A percentile compares a stretch with the other conserved stretches of the same genome.
These are phyloP conservation scores for Phytophthora litchii DNA, from an alignment of 352 stramenopile genomes.

Conservation along the genomic window DNA sequence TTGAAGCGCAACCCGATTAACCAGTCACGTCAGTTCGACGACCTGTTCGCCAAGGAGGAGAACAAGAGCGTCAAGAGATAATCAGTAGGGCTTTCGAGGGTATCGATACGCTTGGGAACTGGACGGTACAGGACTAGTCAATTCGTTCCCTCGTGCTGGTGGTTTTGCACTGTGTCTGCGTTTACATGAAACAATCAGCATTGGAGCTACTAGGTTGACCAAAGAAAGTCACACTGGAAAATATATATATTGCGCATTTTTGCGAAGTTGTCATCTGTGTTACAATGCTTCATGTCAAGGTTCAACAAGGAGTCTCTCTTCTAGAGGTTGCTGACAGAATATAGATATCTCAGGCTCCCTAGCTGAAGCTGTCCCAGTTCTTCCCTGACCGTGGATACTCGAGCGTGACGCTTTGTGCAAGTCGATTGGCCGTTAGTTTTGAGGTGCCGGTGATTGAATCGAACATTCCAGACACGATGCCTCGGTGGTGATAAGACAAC, in stretches of 20 bases:
- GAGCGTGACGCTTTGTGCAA: conserved; percentile 32
- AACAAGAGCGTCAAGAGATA: conserved; percentile 68
- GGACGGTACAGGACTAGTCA: too few relatives aligned
- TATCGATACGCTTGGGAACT: too few relatives aligned
- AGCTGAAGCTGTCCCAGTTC: conserved; percentile 36
- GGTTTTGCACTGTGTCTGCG: too few relatives aligned
- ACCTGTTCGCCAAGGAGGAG: conserved; percentile 57
- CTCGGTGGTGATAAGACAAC: conserved; percentile 49
- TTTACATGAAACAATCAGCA: conserved; percentile 9
- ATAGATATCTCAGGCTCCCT: background rate
- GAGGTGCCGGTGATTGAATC: conserved; percentile 60
- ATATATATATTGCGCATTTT: conserved; percentile 30
- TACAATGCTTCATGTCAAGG: background rate
- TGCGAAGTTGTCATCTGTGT: conserved; percentile 15
- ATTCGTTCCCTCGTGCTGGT: too few relatives aligned
- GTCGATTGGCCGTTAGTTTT: conserved; percentile 41
- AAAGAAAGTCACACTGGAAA: conserved; percentile 18
- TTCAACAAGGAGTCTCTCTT: too few relatives aligned
- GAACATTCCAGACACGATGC: conserved; percentile 64
- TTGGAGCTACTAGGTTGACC: conserved; percentile 24
- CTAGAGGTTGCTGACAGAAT: too few relatives aligned
- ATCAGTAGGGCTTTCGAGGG: conserved; percentile 1
- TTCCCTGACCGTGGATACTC: conserved; percentile 51
- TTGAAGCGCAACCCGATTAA: conserved; percentile 74
- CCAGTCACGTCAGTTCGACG: conserved; percentile 71